Percentiles rank a stretch among this genome's conserved stretches.
Evolutionary conservation across 1,284 basidiomycete species (phyloP).

Genomic region (Inonotus hispidus): DNA sequence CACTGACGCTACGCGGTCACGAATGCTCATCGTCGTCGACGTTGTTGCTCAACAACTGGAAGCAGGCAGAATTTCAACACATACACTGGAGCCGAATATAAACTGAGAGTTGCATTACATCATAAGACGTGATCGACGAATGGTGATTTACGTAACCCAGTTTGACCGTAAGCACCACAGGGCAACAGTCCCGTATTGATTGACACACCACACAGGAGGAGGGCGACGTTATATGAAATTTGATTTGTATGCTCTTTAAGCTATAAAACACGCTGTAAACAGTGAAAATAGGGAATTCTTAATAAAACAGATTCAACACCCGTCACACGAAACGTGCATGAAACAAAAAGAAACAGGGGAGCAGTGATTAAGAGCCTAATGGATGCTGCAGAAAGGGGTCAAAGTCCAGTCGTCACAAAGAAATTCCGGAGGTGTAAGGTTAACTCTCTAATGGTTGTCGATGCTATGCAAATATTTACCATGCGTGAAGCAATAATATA

Average conservation of each 20-base stretch:
- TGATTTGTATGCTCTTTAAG: neutral
- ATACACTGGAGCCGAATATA: neutral
- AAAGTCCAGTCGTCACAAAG: neutral
- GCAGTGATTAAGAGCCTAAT: neutral
- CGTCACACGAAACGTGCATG: neutral
- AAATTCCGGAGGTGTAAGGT: neutral
- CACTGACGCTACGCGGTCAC: slow-evolving; percentile 20
- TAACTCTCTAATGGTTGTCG: neutral
- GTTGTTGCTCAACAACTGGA: neutral
- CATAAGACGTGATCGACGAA: neutral
- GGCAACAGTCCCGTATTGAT: neutral
- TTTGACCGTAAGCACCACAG: neutral
- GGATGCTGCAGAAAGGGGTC: neutral
- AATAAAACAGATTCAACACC: too few relatives aligned
- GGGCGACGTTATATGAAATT: neutral
- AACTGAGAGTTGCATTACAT: neutral
- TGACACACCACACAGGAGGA: too few relatives aligned
- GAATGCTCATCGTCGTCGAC: slow-evolving; percentile 13
- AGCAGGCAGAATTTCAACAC: too few relatives aligned
- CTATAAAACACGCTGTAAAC: neutral
- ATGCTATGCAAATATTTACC: neutral
- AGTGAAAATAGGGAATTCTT: neutral
- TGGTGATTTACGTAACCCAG: neutral
- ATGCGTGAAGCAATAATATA: neutral
- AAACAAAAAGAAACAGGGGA: neutral